phyloP scores from a whole-genome alignment of 1,284 basidiomycete species.

The Heterobasidion parviporum region DNA sequence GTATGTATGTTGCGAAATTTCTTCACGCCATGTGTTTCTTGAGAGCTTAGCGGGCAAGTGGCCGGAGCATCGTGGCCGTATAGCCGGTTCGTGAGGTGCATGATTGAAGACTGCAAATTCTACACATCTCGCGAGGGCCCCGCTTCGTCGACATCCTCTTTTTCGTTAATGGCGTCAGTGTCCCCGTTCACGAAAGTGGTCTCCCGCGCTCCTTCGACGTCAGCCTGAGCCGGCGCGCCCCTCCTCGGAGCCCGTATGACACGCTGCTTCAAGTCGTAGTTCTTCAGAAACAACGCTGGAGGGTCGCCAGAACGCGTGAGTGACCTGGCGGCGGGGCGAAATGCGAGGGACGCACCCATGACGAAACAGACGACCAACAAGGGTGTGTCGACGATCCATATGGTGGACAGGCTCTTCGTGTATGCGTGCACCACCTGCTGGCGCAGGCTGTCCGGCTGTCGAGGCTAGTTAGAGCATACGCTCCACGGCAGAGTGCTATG shows the following conservation, averaged over 20 bases:
- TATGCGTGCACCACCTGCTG: constrained; percentile 60
- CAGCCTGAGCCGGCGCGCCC: background rate
- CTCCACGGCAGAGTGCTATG: background rate
- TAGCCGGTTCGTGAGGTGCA: too few species aligned
- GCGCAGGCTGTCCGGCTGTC: constrained; percentile 34
- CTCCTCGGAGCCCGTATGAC: background rate
- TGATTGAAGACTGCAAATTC: too few species aligned
- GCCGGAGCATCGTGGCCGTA: too few species aligned
- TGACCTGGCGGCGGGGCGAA: background rate
- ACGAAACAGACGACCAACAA: constrained; percentile 52
- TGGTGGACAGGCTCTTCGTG: constrained; percentile 54
- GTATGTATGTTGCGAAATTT: too few species aligned
- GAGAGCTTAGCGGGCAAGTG: too few species aligned
- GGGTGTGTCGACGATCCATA: constrained; percentile 68
- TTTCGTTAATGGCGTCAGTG: too few species aligned
- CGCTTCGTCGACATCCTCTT: too few species aligned
- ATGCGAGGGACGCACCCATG: constrained; percentile 32
- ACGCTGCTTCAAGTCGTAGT: background rate
- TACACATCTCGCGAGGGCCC: too few species aligned
- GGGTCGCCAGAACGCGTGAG: background rate
- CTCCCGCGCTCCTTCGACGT: too few species aligned
- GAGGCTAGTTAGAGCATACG: background rate
- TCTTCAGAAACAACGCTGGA: background rate
- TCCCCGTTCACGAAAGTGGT: too few species aligned
- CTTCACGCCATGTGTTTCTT: too few species aligned